phyloP scores from a whole-genome alignment of 1,284 basidiomycete species.

The Fomes fomentarius region DNA sequence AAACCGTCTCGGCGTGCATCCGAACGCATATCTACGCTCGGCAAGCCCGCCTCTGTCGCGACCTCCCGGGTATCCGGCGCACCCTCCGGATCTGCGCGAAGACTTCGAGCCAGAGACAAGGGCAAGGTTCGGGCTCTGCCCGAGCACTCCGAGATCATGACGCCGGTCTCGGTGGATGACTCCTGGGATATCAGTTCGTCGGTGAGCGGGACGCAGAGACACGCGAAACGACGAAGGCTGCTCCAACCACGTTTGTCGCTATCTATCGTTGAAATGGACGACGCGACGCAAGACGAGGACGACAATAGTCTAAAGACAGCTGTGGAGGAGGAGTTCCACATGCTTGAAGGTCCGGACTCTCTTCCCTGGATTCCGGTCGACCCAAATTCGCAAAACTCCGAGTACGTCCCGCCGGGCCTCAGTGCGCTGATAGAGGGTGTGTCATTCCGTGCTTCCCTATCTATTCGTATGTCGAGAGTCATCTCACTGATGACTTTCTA shows the following conservation, averaged over 20 bases:
- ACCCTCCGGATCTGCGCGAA: neutral
- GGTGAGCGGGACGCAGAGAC: conserved; percentile 4
- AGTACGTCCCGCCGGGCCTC: conserved; percentile 39
- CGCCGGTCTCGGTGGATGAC: neutral
- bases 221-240: conserved; percentile 20
- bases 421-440: conserved; percentile 40
- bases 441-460: neutral
- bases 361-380: conserved; percentile 34
- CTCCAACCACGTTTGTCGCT: conserved; percentile 1
- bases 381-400: conserved; percentile 8
- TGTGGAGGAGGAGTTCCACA: conserved; percentile 31
- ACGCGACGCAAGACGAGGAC: conserved; percentile 2
- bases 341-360: conserved; percentile 39
- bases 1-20: conserved; percentile 3
- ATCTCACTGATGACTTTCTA: neutral
- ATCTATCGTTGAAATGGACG: neutral
- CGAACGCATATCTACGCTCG: conserved; percentile 1
- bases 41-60: neutral
- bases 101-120: conserved; percentile 14
- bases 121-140: conserved; percentile 10
- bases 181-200: neutral
- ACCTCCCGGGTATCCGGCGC: conserved; percentile 3
- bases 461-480: neutral
- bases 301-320: conserved; percentile 8
- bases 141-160: conserved; percentile 8